Base-by-base conservation (phyloP, 1,139 yeast species). In the Dujonia santamariae region DNA sequence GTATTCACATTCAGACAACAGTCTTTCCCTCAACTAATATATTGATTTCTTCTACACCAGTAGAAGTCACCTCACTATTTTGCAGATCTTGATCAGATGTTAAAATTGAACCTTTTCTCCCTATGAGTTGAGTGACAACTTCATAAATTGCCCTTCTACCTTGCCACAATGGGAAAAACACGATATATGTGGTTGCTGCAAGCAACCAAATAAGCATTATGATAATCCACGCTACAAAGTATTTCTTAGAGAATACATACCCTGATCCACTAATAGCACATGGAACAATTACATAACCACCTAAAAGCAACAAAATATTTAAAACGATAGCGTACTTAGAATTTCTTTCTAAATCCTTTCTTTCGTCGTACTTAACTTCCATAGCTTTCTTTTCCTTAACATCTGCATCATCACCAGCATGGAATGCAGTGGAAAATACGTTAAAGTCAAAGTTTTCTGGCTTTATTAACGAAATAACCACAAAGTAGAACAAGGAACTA, bases 111-210 rank as follows among this genome's bases (percentile, higher is more conserved):
- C 11, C 7, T 11, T 19, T 7, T 7, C 22, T 19, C 22, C 22
- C 11, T 19, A 19, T 7, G 11, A 19, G 11, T 19, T 27, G 30
- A 11, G 20, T 5, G 20, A 16, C 7, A 17, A 27, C 17, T 16
- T 13, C 12, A 14, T 27, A 17, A 4, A 59, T 44, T 2, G 53
- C 43, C 13, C 36, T 36, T 28, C 37, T 43, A 8, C 67, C 63
- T 46, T 66, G 68, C 47, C 54, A 59, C 25, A 67, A 39, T 22
- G 73, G 72, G 39, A 50, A 55, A 17, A 65, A 32, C 17, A 62
- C 57, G 33, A 67, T 64, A 37, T 51, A 57, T 5, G 46, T 30
- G 4, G 63, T 59, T 3, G 71, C 63, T 7, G 50, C 29, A 15
- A 65, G 28, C 8, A 60, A 40, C 57, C 61, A 56, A 2, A 60